Evolutionary conservation across 441 rosid genomes (phyloP).

Genomic region (Erysimum cheiri): DNA sequence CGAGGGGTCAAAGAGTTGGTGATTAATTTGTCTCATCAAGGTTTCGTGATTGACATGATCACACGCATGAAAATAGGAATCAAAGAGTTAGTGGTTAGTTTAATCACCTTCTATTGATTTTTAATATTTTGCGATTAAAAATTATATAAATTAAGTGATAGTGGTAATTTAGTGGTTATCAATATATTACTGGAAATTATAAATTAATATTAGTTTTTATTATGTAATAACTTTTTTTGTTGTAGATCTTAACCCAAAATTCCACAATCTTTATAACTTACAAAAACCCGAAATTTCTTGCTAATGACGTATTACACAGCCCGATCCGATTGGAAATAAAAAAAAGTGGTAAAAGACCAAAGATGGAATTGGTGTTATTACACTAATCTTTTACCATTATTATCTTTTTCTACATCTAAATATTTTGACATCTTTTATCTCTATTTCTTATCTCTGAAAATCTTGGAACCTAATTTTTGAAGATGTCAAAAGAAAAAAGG

Average conservation of each 20-base stretch:
- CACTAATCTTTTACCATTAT: not conserved
- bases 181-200: not conserved
- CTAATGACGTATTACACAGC: no score
- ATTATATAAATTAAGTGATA: not conserved
- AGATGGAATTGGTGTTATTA: not conserved
- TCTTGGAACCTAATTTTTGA: no score
- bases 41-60: not conserved
- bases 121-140: not conserved
- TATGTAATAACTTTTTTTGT: no score
- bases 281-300: no score
- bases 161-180: not conserved
- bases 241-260: not conserved
- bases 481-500: no score
- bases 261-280: not conserved
- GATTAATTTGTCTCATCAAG: conserved; percentile 30
- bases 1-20: conserved; percentile 30
- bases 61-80: not conserved
- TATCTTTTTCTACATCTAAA: not conserved
- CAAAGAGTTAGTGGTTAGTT: not conserved
- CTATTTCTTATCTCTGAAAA: not conserved
- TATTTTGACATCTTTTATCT: not conserved
- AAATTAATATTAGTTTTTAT: no score
- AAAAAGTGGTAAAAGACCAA: no score
- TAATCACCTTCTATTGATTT: not conserved
- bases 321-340: no score